Evolutionary conservation across 495 filamentous ascomycete species (phyloP).

Genomic region (Cercophora newfieldiana): DNA sequence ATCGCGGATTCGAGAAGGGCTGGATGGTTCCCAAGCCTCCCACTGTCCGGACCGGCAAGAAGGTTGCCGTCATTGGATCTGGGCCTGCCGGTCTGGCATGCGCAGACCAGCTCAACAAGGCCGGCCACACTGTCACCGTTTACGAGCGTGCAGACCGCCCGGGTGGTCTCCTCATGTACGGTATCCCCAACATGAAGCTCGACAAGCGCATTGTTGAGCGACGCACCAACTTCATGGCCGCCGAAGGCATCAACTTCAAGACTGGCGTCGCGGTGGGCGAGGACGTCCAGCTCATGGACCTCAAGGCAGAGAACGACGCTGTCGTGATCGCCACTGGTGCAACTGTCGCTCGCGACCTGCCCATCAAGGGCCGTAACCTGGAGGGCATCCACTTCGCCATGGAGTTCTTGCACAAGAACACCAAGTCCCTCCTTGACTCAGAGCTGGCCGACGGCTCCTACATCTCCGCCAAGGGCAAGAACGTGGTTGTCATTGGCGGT

Average conservation of each 20-base stretch:
- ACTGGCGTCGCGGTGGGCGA: conserved; percentile 77
- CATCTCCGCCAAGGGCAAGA: conserved; percentile 94
- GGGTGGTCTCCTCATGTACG: conserved; percentile 96
- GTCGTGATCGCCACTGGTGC: conserved; percentile 96
- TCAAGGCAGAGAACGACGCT: conserved; percentile 77
- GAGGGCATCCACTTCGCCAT: conserved; percentile 97
- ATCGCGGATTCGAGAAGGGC: conserved; percentile 98
- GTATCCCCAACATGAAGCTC: conserved; percentile 99
- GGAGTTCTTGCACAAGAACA: conserved; percentile 98
- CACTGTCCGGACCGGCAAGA: conserved; percentile 82
- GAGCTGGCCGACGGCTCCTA: conserved; percentile 82
- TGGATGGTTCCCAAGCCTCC: conserved; percentile 95
- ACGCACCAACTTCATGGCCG: conserved; percentile 93
- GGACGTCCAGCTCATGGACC: conserved; percentile 71
- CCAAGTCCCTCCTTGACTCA: conserved; percentile 96
- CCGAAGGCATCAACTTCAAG: conserved; percentile 84
- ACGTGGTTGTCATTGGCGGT: conserved; percentile 97
- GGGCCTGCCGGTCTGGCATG: conserved; percentile 89
- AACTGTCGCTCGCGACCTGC: conserved; percentile 94
- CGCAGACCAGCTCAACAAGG: conserved; percentile 95
- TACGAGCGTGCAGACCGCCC: conserved; percentile 94
- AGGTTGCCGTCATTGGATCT: conserved; percentile 88
- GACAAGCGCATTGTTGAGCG: conserved; percentile 98
- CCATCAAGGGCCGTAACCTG: conserved; percentile 86
- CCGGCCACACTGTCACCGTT: conserved; percentile 86